Evolutionary conservation across 2,329 filamentous ascomycete genomes (phyloP), one percentile per base, ranked within the genome.

Genomic region (Aspergillus proliferans): DNA sequence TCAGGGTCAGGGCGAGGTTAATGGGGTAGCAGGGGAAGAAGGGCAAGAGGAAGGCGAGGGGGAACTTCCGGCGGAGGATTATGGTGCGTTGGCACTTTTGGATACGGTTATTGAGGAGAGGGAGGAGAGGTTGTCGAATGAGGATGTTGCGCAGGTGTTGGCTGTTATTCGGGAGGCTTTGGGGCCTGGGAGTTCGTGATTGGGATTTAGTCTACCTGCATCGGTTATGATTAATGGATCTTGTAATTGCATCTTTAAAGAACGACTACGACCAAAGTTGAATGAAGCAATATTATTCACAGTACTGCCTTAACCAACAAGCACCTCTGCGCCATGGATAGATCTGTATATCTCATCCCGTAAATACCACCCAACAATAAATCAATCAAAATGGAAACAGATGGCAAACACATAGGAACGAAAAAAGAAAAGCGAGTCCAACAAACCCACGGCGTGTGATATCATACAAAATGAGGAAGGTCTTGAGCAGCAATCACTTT

Each of bases 91-190:
- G 45, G 69, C 66, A 26, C 50, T 72, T 46, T 56, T 73, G 45
- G 67, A 72, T 55, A 61, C 64, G 36, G 62, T 74, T 22, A 66
- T 74, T 58, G 71, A 74, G 56, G 71, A 73, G 57, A 54, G 69
- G 10, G 69, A 72, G 53, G 64, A 69, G 53, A 59, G 71, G 39
- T 59, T 74, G 38, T 61, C 58, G 14, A 59, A 70, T 47, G 69
- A 70, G 41, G 61, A 71, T 55, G 61, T 71, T 12, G 48, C 51
- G 43, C 57, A 56, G 52, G 63, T 74, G 19, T 51, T 72, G 53
- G 53, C 43, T 22, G 65, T 71, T 52, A 62, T 73, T 50, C 58
- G 62, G 49, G 61, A 69, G 53, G 62, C 62, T 2, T 52, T 73
- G 47, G 60, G 54, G 44, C 47, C 43, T 39, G 41, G 22, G 43